These are phyloP conservation scores for Neoboletus brunneissimus DNA, from an alignment of 768 basidiomycete species.

Conservation along the genomic window DNA sequence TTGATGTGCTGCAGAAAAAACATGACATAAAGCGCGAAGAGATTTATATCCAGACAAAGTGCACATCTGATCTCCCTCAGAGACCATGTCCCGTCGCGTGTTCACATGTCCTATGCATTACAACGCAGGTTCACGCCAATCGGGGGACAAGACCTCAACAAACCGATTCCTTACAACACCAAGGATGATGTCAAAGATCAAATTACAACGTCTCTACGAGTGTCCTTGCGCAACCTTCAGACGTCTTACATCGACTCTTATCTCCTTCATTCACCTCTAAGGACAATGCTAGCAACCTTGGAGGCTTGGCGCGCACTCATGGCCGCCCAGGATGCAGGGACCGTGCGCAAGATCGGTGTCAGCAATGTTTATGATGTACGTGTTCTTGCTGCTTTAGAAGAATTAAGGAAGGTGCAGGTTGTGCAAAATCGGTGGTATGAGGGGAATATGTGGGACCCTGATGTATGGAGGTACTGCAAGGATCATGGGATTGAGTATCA, in stretches of 20 bases:
- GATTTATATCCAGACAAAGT: constrained; percentile 83
- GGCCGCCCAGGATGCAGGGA: constrained; percentile 60
- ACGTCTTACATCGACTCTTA: constrained; percentile 78
- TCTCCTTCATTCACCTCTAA: constrained; percentile 73
- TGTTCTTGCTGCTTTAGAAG: constrained; percentile 50
- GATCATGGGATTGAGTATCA: constrained; percentile 68
- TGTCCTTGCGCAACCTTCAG: constrained; percentile 64
- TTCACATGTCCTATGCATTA: not conserved
- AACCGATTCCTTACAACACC: constrained; percentile 74
- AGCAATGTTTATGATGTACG: constrained; percentile 73
- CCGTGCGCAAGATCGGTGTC: constrained; percentile 63
- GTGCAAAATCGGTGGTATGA: constrained; percentile 88
- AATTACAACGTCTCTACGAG: constrained; percentile 57
- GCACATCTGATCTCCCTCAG: constrained; percentile 6
- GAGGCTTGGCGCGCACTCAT: constrained; percentile 69
- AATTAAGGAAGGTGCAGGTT: constrained; percentile 59
- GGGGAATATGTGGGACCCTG: constrained; percentile 71
- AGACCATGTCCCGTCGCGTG: not conserved
- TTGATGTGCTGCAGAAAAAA: constrained; percentile 51
- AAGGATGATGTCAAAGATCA: constrained; percentile 52
- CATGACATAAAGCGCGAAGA: constrained; percentile 67
- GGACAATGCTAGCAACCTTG: constrained; percentile 54
- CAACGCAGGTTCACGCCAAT: constrained; percentile 67
- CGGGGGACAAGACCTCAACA: constrained; percentile 64
- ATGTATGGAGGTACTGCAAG: constrained; percentile 63